A percentile compares a stretch with the other conserved stretches of the same genome.
Conservation (phyloP, 139 green algal species). For the Coelastrella sp. region DNA sequence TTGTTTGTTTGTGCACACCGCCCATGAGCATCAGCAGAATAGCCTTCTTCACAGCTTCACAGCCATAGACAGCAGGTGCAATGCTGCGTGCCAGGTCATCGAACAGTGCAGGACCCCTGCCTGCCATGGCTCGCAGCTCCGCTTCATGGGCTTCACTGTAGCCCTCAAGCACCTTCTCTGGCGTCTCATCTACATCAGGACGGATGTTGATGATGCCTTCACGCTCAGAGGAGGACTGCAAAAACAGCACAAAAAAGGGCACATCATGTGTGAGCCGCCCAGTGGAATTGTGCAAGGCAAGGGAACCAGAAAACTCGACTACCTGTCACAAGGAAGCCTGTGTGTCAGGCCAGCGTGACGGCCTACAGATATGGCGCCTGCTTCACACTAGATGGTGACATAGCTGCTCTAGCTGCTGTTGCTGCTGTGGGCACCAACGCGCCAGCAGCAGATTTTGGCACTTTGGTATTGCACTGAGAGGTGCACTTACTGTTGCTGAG, state of each 20-base stretch:
- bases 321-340: neutral
- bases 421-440: too few relatives aligned
- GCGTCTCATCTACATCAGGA: slow-evolving; percentile 79
- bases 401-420: too few relatives aligned
- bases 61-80: slow-evolving; percentile 89
- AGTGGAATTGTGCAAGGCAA: slow-evolving; percentile 56
- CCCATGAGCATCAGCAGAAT: slow-evolving; percentile 96
- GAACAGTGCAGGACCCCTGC: slow-evolving; percentile 68
- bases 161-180: slow-evolving; percentile 60
- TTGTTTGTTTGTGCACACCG: slow-evolving; percentile 91
- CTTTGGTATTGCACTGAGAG: neutral
- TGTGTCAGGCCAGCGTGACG: too few relatives aligned
- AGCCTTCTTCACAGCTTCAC: slow-evolving; percentile 90
- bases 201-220: slow-evolving; percentile 88
- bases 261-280: slow-evolving; percentile 1
- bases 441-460: too few relatives aligned
- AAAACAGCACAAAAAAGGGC: too few relatives aligned
- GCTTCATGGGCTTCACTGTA: slow-evolving; percentile 66
- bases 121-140: slow-evolving; percentile 59
- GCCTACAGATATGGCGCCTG: too few relatives aligned
- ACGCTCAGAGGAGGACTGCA: slow-evolving; percentile 62
- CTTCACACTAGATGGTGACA: too few relatives aligned
- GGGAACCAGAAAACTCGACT: neutral
- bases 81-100: slow-evolving; percentile 81
- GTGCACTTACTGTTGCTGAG: slow-evolving; percentile 45